phyloP scores from a whole-genome alignment of 495 filamentous ascomycete species.

The Thozetella sp. region DNA sequence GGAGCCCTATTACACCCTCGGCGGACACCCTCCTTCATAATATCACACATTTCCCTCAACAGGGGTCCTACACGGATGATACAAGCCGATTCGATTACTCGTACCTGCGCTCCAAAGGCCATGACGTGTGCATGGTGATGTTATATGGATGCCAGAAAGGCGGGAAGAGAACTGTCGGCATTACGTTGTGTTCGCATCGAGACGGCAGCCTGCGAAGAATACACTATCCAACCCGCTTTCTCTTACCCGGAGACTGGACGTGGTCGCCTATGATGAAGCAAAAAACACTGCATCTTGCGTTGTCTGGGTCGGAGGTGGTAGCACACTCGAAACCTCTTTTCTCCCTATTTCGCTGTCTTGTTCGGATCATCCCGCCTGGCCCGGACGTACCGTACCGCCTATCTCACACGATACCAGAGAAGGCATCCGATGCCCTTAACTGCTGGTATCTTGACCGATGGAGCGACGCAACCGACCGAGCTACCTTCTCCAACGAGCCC shows the following conservation, averaged over 20 bases:
- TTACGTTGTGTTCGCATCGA: slow-evolving; percentile 9
- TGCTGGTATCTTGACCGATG: slow-evolving; percentile 13
- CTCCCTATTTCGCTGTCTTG: background rate
- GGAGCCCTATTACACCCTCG: background rate
- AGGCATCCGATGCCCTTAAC: background rate
- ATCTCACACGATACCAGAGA: slow-evolving; percentile 8
- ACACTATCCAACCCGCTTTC: slow-evolving; percentile 9
- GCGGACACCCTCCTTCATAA: background rate
- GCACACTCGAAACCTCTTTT: background rate
- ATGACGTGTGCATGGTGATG: slow-evolving; percentile 4
- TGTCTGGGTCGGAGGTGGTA: background rate
- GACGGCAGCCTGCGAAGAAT: slow-evolving; percentile 8
- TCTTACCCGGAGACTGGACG: background rate
- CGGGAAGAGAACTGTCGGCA: slow-evolving; percentile 8
- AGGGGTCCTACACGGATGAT: background rate
- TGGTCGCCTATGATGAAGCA: background rate
- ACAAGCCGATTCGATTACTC: slow-evolving; percentile 7
- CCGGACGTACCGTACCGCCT: slow-evolving; percentile 6
- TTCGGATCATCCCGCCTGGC: background rate
- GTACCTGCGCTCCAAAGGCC: slow-evolving; percentile 6
- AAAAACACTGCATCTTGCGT: background rate
- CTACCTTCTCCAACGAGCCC: slow-evolving; percentile 1
- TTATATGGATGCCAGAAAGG: slow-evolving; percentile 8
- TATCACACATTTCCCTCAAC: background rate
- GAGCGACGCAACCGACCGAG: slow-evolving; percentile 2